Conservation (phyloP, 352 stramenopile genomes). For the Phytopythium litorale region DNA sequence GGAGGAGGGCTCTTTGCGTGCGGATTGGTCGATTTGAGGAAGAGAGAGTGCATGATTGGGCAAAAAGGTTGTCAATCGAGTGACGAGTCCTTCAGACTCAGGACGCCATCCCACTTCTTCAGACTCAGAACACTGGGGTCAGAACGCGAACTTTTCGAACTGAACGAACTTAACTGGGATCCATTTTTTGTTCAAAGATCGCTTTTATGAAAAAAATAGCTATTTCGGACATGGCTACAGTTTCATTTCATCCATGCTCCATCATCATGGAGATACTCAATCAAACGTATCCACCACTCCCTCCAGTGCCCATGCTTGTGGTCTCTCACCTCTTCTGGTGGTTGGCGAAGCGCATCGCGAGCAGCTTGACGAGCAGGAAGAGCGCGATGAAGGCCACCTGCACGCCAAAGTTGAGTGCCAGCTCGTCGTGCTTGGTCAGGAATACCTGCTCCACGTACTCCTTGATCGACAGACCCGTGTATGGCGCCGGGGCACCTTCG, state of each 20-base stretch:
- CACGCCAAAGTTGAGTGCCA: slow-evolving; percentile 4
- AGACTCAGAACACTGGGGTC: too few species aligned
- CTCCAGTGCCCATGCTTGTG: too few species aligned
- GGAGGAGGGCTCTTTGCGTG: not conserved
- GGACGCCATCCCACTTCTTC: not conserved
- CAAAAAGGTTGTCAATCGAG: not conserved
- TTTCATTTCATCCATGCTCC: too few species aligned
- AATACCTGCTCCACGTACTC: slow-evolving; percentile 9
- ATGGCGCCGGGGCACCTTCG: not conserved
- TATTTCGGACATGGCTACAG: too few species aligned
- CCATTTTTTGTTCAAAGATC: too few species aligned
- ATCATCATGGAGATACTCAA: too few species aligned
- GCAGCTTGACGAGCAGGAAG: slow-evolving; percentile 15
- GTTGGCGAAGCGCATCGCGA: slow-evolving; percentile 24
- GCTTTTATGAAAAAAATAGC: too few species aligned
- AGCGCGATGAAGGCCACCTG: slow-evolving; percentile 2
- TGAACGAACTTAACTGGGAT: too few species aligned
- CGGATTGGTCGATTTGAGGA: not conserved
- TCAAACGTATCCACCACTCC: too few species aligned
- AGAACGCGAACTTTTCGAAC: too few species aligned
- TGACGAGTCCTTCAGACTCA: not conserved
- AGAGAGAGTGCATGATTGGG: not conserved
- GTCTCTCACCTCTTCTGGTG: slow-evolving; percentile 26
- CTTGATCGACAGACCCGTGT: not conserved
- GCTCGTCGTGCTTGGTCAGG: slow-evolving; percentile 1